Percentiles rank a stretch among this genome's conserved stretches.
phyloP scores from a whole-genome alignment of 345 rosid species.

The Arabis hirsuta region DNA sequence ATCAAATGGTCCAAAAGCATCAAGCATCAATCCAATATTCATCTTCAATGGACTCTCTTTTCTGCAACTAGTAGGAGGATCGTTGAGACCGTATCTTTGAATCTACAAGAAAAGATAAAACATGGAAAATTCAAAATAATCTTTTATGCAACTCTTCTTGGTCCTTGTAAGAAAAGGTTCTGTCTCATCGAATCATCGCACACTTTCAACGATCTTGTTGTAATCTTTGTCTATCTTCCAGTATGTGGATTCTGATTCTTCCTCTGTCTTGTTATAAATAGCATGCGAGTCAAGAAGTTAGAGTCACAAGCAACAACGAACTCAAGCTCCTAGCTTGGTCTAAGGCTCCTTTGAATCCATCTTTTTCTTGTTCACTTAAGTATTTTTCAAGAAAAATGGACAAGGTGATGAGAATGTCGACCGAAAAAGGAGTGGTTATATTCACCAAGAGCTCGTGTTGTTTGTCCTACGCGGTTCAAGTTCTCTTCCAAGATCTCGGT shows the following conservation, averaged over 20 bases:
- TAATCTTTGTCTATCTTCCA: slow-evolving; percentile 9
- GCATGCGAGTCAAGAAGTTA: slow-evolving; percentile 14
- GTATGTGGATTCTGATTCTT: slow-evolving; percentile 33
- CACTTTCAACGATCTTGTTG: slow-evolving; percentile 28
- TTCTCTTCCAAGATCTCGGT: slow-evolving; percentile 72
- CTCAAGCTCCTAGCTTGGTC: slow-evolving; percentile 10
- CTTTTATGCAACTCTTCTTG: slow-evolving; percentile 11
- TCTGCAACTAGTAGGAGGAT: slow-evolving; percentile 33
- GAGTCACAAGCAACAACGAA: slow-evolving; percentile 22
- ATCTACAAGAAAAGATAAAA: neutral
- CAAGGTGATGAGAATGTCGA: slow-evolving; percentile 59
- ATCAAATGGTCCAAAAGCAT: slow-evolving; percentile 43
- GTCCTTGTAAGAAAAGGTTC: slow-evolving; percentile 34
- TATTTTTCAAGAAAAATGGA: slow-evolving; percentile 43
- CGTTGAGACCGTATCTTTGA: slow-evolving; percentile 38
- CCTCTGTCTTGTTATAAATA: slow-evolving; percentile 30
- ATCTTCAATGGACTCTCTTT: slow-evolving; percentile 18
- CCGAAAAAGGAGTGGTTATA: slow-evolving; percentile 73
- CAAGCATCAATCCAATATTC: slow-evolving; percentile 23
- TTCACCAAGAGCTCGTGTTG: slow-evolving; percentile 88
- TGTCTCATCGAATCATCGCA: slow-evolving; percentile 30
- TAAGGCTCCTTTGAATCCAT: neutral
- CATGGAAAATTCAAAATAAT: neutral
- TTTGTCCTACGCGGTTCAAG: slow-evolving; percentile 69
- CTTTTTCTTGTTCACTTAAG: neutral